A percentile compares a stretch with the other conserved stretches of the same genome.
phyloP scores from a whole-genome alignment of 1,284 basidiomycete species.

The Pseudozyma thailandica region DNA sequence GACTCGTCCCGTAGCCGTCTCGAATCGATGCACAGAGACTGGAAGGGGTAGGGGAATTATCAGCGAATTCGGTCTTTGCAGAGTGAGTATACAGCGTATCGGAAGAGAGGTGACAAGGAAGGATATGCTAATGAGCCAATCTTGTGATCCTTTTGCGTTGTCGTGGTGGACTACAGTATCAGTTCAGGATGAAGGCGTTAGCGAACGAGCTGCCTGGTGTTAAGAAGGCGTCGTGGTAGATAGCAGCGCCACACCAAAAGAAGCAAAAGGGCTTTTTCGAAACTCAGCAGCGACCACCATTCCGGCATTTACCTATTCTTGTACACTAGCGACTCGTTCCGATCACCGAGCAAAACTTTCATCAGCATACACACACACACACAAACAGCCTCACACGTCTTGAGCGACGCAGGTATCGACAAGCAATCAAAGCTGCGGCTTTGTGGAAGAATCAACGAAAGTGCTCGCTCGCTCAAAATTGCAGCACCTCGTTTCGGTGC shows the following conservation, averaged over 20 bases:
- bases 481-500: too few species aligned
- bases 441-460: too few species aligned
- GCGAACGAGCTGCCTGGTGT: slow-evolving; percentile 84
- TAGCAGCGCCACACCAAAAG: neutral
- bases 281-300: too few species aligned
- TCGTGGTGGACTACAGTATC: slow-evolving; percentile 76
- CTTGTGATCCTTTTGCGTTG: neutral
- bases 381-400: too few species aligned
- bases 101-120: neutral
- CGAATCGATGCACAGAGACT: slow-evolving; percentile 85
- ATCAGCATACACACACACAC: too few species aligned
- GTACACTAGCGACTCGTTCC: slow-evolving; percentile 31
- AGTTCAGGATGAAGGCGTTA: slow-evolving; percentile 86
- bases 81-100: slow-evolving; percentile 73
- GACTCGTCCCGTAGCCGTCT: slow-evolving; percentile 83
- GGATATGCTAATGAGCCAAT: neutral
- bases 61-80: slow-evolving; percentile 84
- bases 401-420: too few species aligned
- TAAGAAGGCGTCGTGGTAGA: slow-evolving; percentile 85
- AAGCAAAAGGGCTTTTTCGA: too few species aligned
- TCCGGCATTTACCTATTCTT: neutral
- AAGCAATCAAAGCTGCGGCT: too few species aligned
- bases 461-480: too few species aligned
- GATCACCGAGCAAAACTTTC: too few species aligned
- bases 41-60: slow-evolving; percentile 87